Conservation (phyloP, 768 basidiomycete genomes). For the Auriscalpium vulgare region DNA sequence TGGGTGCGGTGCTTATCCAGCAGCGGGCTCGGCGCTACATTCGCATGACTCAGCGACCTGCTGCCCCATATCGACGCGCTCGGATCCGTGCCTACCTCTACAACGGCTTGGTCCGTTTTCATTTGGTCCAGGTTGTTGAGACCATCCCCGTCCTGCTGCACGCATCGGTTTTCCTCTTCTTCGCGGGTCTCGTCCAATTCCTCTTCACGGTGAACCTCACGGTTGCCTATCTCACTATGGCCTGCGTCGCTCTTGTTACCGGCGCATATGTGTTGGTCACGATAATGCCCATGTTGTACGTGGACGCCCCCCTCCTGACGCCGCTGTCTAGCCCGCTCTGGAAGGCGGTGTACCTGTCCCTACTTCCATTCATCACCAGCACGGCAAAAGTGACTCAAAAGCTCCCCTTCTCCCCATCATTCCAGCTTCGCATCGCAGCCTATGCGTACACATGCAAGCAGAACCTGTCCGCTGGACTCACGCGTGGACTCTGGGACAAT, state of each 20-base stretch:
- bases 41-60: conserved; percentile 3
- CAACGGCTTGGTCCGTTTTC: conserved; percentile 5
- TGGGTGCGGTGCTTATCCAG: conserved; percentile 5
- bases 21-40: conserved; percentile 10
- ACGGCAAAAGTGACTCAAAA: not conserved
- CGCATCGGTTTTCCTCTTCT: conserved; percentile 9
- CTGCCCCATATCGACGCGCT: conserved; percentile 7
- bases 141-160: conserved; percentile 12
- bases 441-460: not conserved
- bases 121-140: conserved; percentile 7
- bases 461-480: not conserved
- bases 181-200: conserved; percentile 9
- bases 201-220: conserved; percentile 5
- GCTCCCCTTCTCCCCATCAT: not conserved
- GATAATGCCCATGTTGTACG: conserved; percentile 6
- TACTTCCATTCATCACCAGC: not conserved
- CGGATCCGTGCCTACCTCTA: conserved; percentile 9
- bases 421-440: no score
- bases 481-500: not conserved
- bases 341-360: not conserved
- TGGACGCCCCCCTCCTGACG: conserved; percentile 9
- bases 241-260: not conserved
- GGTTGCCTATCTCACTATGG: conserved; percentile 1
- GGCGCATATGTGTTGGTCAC: conserved; percentile 2
- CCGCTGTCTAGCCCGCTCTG: conserved; percentile 2